These are phyloP conservation scores for Verticillium dahliae DNA, from an alignment of 2,329 filamentous ascomycete genomes.

Conservation along the genomic window DNA sequence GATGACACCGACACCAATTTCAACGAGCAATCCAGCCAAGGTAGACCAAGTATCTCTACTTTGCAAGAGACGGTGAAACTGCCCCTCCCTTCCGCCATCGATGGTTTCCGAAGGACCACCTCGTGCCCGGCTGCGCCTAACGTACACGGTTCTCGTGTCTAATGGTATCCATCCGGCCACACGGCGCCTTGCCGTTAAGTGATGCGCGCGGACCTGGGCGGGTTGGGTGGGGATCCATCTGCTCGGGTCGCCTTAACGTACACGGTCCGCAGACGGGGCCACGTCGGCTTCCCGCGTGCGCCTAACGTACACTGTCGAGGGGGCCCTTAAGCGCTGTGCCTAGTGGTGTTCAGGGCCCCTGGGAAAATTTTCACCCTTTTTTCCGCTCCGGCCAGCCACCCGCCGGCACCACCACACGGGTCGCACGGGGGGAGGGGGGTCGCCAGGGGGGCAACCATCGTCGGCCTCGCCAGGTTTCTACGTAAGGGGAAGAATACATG, in stretches of 20 bases:
- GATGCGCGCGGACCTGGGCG: constrained; percentile 6
- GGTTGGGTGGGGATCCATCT: constrained; percentile 7
- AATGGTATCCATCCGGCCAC: constrained; percentile 12
- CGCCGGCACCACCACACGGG: constrained; percentile 6
- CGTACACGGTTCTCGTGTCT: constrained; percentile 13
- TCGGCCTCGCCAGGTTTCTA: constrained; percentile 11
- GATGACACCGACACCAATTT: background rate
- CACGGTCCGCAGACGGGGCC: constrained; percentile 10
- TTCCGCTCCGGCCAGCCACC: constrained; percentile 8
- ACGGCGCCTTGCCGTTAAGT: constrained; percentile 11
- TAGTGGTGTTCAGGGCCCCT: background rate
- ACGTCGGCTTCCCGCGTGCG: constrained; percentile 8
- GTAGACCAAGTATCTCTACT: background rate
- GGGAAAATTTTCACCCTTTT: constrained; percentile 1
- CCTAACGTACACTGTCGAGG: constrained; percentile 6
- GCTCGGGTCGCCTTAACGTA: constrained; percentile 12
- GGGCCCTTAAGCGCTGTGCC: background rate
- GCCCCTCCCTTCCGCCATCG: background rate
- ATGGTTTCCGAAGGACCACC: background rate
- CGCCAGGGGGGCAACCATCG: background rate
- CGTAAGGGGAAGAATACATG: constrained; percentile 11
- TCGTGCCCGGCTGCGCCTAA: constrained; percentile 9
- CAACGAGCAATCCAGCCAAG: background rate
- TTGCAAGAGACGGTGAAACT: background rate
- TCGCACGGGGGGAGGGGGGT: constrained; percentile 1